These are phyloP conservation scores for Diversispora epigaea DNA, from an alignment of 192 early-diverging fungal genomes.

Conservation along the genomic window DNA sequence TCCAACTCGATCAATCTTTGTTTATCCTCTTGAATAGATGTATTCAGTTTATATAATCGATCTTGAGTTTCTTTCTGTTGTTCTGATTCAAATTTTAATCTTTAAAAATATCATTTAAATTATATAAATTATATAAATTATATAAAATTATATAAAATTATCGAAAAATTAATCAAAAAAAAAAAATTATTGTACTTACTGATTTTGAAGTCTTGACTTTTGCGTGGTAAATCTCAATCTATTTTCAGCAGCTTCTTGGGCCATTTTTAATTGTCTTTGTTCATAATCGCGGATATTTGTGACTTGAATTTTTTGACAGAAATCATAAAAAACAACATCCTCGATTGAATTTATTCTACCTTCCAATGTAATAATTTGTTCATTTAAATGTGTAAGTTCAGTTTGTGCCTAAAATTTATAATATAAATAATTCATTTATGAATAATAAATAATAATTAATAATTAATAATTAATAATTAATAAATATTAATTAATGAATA, in stretches of 20 bases:
- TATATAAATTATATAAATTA: neutral
- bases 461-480: neutral
- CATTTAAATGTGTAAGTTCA: slow-evolving; percentile 47
- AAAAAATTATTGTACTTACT: slow-evolving; percentile 32
- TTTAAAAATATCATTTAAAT: neutral
- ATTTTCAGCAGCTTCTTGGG: slow-evolving; percentile 73
- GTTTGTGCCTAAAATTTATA: slow-evolving; percentile 30
- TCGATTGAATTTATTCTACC: slow-evolving; percentile 40
- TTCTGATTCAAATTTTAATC: slow-evolving; percentile 71
- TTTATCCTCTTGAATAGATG: slow-evolving; percentile 45
- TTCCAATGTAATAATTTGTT: slow-evolving; percentile 43
- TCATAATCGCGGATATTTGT: slow-evolving; percentile 87
- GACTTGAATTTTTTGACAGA: slow-evolving; percentile 76
- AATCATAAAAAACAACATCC: slow-evolving; percentile 73
- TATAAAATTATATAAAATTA: neutral
- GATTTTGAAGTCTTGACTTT: slow-evolving; percentile 75
- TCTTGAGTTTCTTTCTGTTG: slow-evolving; percentile 64
- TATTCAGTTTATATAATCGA: slow-evolving; percentile 58
- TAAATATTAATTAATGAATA: neutral
- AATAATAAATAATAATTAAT: neutral
- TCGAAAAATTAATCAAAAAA: neutral
- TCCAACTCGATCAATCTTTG: slow-evolving; percentile 42
- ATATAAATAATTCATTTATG: neutral
- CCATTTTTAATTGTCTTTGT: slow-evolving; percentile 61
- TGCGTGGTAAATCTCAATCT: slow-evolving; percentile 76